A percentile compares a stretch with the other conserved stretches of the same genome.
Conservation (phyloP, 1,139 yeast genomes). For the Arxiozyma slooffiae region DNA sequence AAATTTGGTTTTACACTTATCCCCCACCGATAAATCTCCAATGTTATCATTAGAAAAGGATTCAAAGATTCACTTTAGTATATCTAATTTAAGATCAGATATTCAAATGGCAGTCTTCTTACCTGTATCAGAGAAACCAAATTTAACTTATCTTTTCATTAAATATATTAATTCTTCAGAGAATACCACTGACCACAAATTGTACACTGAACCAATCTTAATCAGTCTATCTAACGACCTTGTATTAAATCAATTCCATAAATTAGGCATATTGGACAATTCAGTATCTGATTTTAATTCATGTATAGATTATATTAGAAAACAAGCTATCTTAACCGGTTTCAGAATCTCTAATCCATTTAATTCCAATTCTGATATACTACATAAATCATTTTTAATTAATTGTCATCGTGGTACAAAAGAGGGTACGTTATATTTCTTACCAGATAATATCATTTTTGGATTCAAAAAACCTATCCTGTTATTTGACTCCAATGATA, state of each 20-base stretch:
- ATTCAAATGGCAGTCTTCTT: constrained; percentile 39
- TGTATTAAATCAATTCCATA: constrained; percentile 27
- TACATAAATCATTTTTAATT: constrained; percentile 37
- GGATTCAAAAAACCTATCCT: constrained; percentile 87
- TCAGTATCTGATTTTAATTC: constrained; percentile 24
- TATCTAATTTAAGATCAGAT: constrained; percentile 33
- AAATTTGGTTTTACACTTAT: constrained; percentile 25
- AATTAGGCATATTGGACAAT: constrained; percentile 18
- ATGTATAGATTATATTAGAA: constrained; percentile 31
- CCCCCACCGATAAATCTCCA: constrained; percentile 28
- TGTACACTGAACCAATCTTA: constrained; percentile 36
- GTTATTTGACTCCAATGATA: constrained; percentile 46
- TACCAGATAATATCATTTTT: constrained; percentile 61
- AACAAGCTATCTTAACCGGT: constrained; percentile 35
- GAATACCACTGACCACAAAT: constrained; percentile 7
- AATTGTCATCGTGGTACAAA: constrained; percentile 81
- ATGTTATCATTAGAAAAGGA: constrained; percentile 36
- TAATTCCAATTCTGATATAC: constrained; percentile 6
- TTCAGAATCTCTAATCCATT: constrained; percentile 33
- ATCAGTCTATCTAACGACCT: constrained; percentile 36
- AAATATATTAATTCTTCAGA: constrained; percentile 31
- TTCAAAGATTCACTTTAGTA: constrained; percentile 28
- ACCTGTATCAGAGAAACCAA: constrained; percentile 42
- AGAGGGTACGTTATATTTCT: constrained; percentile 68
- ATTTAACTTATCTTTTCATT: constrained; percentile 34